phyloP scores from a whole-genome alignment of 805 yeast species.

The Kluyveromyces siamensis region DNA sequence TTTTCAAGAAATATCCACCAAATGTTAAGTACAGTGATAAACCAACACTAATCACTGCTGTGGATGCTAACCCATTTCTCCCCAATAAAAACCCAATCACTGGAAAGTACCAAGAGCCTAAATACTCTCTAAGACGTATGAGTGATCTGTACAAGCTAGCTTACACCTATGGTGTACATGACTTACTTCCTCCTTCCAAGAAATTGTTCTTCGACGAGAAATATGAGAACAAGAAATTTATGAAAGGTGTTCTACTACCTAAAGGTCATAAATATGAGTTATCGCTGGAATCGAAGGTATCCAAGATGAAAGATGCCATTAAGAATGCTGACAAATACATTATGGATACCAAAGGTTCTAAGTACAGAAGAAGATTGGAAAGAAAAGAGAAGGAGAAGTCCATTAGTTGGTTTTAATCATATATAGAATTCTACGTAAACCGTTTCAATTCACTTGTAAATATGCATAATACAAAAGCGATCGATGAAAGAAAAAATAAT shows the following conservation, averaged over 20 bases:
- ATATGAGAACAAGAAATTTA: conserved; percentile 55
- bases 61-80: conserved; percentile 76
- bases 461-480: neutral
- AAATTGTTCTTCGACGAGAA: conserved; percentile 75
- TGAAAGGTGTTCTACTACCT: conserved; percentile 70
- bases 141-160: conserved; percentile 80
- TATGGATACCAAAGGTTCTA: conserved; percentile 52
- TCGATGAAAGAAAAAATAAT: neutral
- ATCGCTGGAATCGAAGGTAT: conserved; percentile 47
- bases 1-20: conserved; percentile 81
- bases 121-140: conserved; percentile 72
- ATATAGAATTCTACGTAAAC: neutral
- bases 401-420: conserved; percentile 31
- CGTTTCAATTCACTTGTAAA: neutral
- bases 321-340: conserved; percentile 59
- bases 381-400: conserved; percentile 29
- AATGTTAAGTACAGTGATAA: conserved; percentile 50
- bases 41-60: conserved; percentile 58
- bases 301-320: conserved; percentile 57
- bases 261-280: conserved; percentile 80
- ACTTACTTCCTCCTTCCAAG: conserved; percentile 50
- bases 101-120: conserved; percentile 65
- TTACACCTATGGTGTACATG: conserved; percentile 66
- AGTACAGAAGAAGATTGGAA: conserved; percentile 36
- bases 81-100: conserved; percentile 81